Evolutionary conservation across 2,329 filamentous ascomycete species (phyloP).

Genomic region (Pestalotiopsis sp.): DNA sequence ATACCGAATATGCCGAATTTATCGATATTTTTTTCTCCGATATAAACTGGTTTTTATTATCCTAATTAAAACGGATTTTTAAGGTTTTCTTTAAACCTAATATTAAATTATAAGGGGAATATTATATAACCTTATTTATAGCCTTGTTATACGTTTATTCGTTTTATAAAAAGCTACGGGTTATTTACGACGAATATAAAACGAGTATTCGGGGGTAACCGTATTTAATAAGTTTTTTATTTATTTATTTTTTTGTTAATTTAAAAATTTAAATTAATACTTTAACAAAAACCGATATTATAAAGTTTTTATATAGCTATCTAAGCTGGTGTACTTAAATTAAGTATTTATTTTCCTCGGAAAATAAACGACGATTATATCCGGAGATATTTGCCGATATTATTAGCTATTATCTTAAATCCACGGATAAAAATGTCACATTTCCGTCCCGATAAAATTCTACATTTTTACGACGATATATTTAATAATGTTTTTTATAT

Average conservation of each 20-base stretch:
- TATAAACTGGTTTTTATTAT: constrained; percentile 4
- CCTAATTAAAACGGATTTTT: constrained; percentile 1
- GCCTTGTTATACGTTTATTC: constrained; percentile 1
- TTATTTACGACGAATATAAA: background rate
- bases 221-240: too few relatives aligned
- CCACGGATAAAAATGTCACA: background rate
- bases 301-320: background rate
- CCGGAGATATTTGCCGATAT: background rate
- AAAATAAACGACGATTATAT: background rate
- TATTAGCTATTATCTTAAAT: background rate
- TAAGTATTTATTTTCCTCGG: background rate
- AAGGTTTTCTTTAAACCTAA: background rate
- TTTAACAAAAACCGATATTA: background rate
- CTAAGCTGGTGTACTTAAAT: background rate
- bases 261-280: too few relatives aligned
- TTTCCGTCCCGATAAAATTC: background rate
- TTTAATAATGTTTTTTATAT: background rate
- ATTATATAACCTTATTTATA: background rate
- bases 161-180: constrained; percentile 5
- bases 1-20: background rate
- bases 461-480: background rate
- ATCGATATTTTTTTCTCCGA: background rate
- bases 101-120: constrained; percentile 3
- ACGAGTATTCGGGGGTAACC: too few relatives aligned
- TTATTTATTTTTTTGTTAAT: too few relatives aligned